Evolutionary conservation across 371 early-diverging fungal genomes (phyloP).

Genomic region (Rhizopus sp.): DNA sequence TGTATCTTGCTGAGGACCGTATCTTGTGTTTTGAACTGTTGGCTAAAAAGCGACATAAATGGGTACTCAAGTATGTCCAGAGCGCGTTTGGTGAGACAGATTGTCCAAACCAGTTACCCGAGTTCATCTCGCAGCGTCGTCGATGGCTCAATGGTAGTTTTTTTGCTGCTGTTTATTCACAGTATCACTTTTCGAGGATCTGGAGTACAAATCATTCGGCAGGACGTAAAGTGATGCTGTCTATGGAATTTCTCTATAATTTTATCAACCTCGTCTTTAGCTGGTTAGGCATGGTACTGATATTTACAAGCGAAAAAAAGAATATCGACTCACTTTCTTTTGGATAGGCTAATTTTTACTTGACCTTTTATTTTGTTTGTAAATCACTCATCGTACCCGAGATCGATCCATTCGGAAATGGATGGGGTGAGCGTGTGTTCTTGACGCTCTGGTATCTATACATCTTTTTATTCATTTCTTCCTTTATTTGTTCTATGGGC

Average conservation of each 20-base stretch:
- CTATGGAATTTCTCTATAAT: constrained; percentile 75
- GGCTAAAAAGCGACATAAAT: constrained; percentile 62
- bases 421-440: constrained; percentile 65
- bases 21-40: constrained; percentile 79
- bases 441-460: constrained; percentile 71
- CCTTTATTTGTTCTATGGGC: constrained; percentile 88
- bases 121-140: constrained; percentile 69
- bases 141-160: constrained; percentile 78
- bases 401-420: constrained; percentile 69
- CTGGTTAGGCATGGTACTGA: constrained; percentile 73
- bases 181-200: constrained; percentile 78
- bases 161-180: constrained; percentile 73
- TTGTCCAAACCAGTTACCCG: constrained; percentile 67
- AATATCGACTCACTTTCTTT: background rate
- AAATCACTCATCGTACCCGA: constrained; percentile 53
- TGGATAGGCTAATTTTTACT: constrained; percentile 75
- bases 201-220: constrained; percentile 74
- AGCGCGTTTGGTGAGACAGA: constrained; percentile 75
- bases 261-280: constrained; percentile 72
- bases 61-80: constrained; percentile 72
- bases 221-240: constrained; percentile 63
- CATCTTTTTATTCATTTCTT: constrained; percentile 70
- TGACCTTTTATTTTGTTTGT: constrained; percentile 85
- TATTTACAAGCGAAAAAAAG: constrained; percentile 33
- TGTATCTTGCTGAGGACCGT: constrained; percentile 80